Percentiles rank a stretch among this genome's conserved stretches.
phyloP scores from a whole-genome alignment of 176 grass and related monocot species.

The Saccharum spontaneum region DNA sequence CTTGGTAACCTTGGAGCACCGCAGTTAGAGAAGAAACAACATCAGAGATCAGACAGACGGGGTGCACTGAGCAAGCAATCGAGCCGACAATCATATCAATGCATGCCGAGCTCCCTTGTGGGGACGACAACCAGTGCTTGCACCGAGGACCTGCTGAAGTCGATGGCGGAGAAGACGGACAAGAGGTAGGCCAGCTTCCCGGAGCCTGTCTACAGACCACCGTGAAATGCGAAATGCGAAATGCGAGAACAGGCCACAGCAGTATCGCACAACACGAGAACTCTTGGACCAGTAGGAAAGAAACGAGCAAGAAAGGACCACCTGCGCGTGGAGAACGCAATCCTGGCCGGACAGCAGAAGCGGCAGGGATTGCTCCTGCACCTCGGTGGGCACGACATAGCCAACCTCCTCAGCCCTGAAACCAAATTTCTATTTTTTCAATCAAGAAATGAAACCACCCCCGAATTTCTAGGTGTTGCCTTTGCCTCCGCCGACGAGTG shows the following conservation, averaged over 20 bases:
- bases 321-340: slow-evolving; percentile 94
- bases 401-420: slow-evolving; percentile 78
- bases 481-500: neutral
- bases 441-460: neutral
- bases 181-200: slow-evolving; percentile 93
- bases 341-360: slow-evolving; percentile 74
- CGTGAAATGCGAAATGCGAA: neutral
- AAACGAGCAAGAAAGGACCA: slow-evolving; percentile 14
- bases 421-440: neutral
- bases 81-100: slow-evolving; percentile 13
- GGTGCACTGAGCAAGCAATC: neutral
- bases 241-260: neutral
- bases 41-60: slow-evolving; percentile 16
- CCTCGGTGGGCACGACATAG: slow-evolving; percentile 64
- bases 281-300: neutral
- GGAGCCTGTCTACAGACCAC: slow-evolving; percentile 76
- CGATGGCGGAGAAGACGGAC: slow-evolving; percentile 68
- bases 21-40: neutral
- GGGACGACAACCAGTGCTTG: slow-evolving; percentile 89
- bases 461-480: neutral
- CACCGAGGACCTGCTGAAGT: slow-evolving; percentile 68
- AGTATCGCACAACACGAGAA: neutral
- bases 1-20: slow-evolving; percentile 69
- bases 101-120: slow-evolving; percentile 92
- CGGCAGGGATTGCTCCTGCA: slow-evolving; percentile 80